These are phyloP conservation scores for Fusarium sp. DNA, from an alignment of 2,329 filamentous ascomycete species.

Conservation along the genomic window DNA sequence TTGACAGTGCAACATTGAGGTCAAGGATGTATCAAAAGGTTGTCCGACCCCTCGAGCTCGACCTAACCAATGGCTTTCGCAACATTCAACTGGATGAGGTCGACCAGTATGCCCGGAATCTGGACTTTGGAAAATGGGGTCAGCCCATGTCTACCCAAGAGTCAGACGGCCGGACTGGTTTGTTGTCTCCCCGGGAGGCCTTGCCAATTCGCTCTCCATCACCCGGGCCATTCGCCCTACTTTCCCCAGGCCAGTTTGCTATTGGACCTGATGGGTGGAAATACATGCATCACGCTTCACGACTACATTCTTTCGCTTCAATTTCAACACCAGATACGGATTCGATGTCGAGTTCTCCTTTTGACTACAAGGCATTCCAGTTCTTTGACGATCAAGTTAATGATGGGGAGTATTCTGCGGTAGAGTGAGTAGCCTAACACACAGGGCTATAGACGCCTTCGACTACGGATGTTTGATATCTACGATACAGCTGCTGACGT, in stretches of 20 bases:
- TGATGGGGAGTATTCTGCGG: not conserved
- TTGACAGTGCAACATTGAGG: not conserved
- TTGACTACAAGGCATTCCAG: not conserved
- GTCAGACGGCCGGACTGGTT: not conserved
- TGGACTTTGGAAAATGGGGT: not conserved
- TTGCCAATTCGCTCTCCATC: not conserved
- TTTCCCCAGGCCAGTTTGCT: not conserved
- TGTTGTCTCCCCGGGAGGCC: not conserved
- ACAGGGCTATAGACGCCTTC: not conserved
- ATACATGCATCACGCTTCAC: not conserved
- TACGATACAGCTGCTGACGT: not conserved
- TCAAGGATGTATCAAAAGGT: not conserved
- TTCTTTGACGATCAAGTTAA: not conserved
- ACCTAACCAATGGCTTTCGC: not conserved
- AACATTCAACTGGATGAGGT: not conserved
- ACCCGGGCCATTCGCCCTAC: not conserved
- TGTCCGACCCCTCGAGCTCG: not conserved
- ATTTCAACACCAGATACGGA: not conserved
- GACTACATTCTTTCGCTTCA: not conserved
- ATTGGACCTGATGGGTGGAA: not conserved
- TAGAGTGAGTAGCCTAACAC: not conserved
- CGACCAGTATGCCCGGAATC: not conserved
- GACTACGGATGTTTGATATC: not conserved
- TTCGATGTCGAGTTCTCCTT: not conserved
- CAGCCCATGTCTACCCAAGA: not conserved